These are phyloP conservation scores for Candida nitratophila DNA, from an alignment of 805 yeast genomes.

Conservation along the genomic window DNA sequence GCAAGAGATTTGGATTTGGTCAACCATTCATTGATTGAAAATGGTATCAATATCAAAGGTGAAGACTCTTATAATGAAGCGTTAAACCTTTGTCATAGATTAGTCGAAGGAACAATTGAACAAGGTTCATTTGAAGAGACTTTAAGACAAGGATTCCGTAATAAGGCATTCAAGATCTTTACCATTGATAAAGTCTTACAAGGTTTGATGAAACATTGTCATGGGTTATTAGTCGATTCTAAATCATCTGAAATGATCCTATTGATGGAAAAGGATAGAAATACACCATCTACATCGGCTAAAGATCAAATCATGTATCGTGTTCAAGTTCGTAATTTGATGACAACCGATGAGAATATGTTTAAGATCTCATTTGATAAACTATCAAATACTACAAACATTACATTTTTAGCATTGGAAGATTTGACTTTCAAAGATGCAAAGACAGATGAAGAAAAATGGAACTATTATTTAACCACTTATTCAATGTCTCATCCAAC, in stretches of 20 bases:
- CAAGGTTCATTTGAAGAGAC: conserved; percentile 95
- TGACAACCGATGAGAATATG: conserved; percentile 83
- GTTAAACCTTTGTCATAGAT: conserved; percentile 62
- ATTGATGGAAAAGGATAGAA: conserved; percentile 78
- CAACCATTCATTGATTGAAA: conserved; percentile 72
- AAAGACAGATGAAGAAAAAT: conserved; percentile 65
- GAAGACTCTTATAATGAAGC: conserved; percentile 72
- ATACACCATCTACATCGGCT: conserved; percentile 56
- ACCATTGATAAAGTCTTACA: conserved; percentile 91
- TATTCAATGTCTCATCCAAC: conserved; percentile 95
- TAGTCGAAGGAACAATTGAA: conserved; percentile 86
- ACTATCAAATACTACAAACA: conserved; percentile 41
- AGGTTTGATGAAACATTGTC: conserved; percentile 78
- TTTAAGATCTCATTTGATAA: conserved; percentile 76
- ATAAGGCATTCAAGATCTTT: conserved; percentile 86
- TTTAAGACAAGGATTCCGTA: conserved; percentile 88
- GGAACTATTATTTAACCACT: conserved; percentile 91
- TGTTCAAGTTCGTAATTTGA: conserved; percentile 73
- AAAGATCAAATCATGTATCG: conserved; percentile 87
- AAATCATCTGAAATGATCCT: conserved; percentile 75
- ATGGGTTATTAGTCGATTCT: conserved; percentile 69
- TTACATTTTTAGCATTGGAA: conserved; percentile 82
- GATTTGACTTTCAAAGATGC: conserved; percentile 78
- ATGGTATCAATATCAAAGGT: conserved; percentile 69
- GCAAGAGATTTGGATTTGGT: conserved; percentile 82